Evolutionary conservation across 2,329 filamentous ascomycete species (phyloP).

Genomic region (Nigrospora oryzae): DNA sequence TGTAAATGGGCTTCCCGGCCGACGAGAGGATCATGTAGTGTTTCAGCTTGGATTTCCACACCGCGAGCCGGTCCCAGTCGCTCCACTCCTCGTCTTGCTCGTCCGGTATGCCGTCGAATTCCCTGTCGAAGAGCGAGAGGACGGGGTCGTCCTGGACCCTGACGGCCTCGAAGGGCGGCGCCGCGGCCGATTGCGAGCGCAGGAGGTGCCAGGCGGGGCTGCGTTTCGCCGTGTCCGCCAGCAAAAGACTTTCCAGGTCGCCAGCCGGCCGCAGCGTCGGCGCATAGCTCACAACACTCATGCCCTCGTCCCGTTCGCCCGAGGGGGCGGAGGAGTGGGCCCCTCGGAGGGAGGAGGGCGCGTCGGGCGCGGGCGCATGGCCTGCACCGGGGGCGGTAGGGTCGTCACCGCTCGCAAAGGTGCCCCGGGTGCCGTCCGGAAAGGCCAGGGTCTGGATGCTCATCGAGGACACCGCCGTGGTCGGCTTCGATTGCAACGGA

Average conservation of each 20-base stretch:
- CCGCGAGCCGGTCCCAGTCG: conserved; percentile 53
- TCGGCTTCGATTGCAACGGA: conserved; percentile 54
- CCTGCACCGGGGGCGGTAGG: conserved; percentile 9
- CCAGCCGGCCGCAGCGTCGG: conserved; percentile 54
- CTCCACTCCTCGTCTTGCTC: conserved; percentile 29
- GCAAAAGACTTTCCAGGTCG: conserved; percentile 76
- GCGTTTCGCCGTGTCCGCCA: conserved; percentile 59
- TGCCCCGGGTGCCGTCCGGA: conserved; percentile 60
- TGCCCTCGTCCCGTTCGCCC: conserved; percentile 51
- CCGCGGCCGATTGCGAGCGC: conserved; percentile 49
- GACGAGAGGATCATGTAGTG: conserved; percentile 96
- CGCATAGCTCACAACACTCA: conserved; percentile 58
- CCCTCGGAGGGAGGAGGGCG: conserved; percentile 10
- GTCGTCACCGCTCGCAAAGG: conserved; percentile 37
- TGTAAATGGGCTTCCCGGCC: conserved; percentile 95
- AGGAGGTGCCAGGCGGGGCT: conserved; percentile 63
- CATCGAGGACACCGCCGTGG: conserved; percentile 74
- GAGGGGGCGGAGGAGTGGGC: conserved; percentile 13
- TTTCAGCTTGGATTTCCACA: conserved; percentile 90
- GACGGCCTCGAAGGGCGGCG: conserved; percentile 52
- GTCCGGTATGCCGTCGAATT: conserved; percentile 70
- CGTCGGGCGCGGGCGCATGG: conserved; percentile 21
- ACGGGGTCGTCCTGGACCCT: conserved; percentile 33
- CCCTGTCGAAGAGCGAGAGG: conserved; percentile 60
- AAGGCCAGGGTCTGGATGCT: conserved; percentile 73